Conservation (phyloP, 2,329 filamentous ascomycete species). For the Hypoxylon sp. region DNA sequence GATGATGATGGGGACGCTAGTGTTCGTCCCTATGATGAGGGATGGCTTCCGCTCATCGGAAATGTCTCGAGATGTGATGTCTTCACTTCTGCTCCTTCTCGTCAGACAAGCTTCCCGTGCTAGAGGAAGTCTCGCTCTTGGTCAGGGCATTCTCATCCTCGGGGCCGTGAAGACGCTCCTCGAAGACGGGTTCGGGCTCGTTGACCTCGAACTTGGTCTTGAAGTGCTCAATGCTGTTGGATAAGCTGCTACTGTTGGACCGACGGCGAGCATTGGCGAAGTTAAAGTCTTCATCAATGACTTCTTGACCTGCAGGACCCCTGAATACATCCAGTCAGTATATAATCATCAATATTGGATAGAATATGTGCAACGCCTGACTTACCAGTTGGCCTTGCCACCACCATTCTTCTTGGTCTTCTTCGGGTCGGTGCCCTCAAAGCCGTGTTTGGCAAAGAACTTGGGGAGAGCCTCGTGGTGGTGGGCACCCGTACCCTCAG, state of each 20-base stretch:
- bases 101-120: constrained; percentile 71
- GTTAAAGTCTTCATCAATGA: constrained; percentile 86
- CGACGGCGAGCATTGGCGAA: constrained; percentile 89
- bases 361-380: constrained; percentile 27
- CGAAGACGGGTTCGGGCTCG: constrained; percentile 91
- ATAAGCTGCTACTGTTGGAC: constrained; percentile 88
- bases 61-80: not conserved
- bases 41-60: not conserved
- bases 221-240: constrained; percentile 80
- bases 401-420: constrained; percentile 97
- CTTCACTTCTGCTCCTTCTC: constrained; percentile 58
- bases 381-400: constrained; percentile 95
- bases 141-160: constrained; percentile 69
- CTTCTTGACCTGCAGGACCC: constrained; percentile 87
- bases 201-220: constrained; percentile 97
- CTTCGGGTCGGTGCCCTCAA: constrained; percentile 85
- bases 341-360: constrained; percentile 18
- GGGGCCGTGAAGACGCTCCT: constrained; percentile 85
- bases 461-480: constrained; percentile 84
- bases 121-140: constrained; percentile 73
- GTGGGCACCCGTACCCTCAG: constrained; percentile 78
- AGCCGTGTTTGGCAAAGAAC: constrained; percentile 92
- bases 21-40: not conserved
- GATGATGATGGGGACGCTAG: constrained; percentile 5
- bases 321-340: constrained; percentile 62